phyloP scores from a whole-genome alignment of 2,329 filamentous ascomycete species.

The Epichloe glyceriae region DNA sequence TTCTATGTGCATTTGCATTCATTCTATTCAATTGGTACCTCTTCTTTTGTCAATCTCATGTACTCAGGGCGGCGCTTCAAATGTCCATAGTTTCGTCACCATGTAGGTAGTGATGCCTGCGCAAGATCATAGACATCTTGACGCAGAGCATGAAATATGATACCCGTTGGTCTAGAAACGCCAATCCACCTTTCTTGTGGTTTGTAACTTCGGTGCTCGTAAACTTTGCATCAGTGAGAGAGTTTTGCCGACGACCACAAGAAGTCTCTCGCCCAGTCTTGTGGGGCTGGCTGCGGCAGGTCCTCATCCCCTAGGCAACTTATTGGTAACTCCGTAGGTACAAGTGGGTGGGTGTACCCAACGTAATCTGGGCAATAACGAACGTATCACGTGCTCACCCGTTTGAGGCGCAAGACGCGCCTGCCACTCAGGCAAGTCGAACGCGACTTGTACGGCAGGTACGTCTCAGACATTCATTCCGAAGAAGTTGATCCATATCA shows the following conservation, averaged over 20 bases:
- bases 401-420: constrained; percentile 4
- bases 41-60: background rate
- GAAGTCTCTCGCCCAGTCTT: too few species aligned
- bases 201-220: too few species aligned
- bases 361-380: too few species aligned
- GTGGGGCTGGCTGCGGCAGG: background rate
- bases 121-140: background rate
- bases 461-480: background rate
- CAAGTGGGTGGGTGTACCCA: too few species aligned
- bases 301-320: too few species aligned
- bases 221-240: too few species aligned
- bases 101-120: constrained; percentile 1
- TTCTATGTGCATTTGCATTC: background rate
- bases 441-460: background rate
- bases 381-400: constrained; percentile 8
- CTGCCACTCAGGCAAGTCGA: background rate
- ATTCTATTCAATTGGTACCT: background rate
- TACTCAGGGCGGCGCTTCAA: background rate
- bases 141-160: background rate
- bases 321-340: background rate
- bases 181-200: background rate
- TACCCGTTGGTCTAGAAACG: background rate
- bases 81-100: constrained; percentile 1
- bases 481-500: background rate
- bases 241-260: too few species aligned